Evolutionary conservation across 2,329 filamentous ascomycete species (phyloP).

Genomic region (Aspergillus ibericus): DNA sequence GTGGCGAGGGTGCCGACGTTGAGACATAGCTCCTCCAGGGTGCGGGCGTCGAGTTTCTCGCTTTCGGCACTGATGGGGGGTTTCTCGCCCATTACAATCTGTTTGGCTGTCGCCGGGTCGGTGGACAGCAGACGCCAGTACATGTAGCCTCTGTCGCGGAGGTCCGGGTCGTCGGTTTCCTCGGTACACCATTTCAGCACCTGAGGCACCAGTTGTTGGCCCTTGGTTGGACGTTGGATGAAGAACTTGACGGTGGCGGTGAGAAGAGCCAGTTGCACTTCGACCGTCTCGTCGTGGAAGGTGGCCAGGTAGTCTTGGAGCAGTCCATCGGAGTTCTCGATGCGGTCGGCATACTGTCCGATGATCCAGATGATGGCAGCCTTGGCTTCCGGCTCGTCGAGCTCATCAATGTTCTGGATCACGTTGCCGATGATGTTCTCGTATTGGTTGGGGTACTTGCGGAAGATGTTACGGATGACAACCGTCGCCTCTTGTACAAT

Average conservation of each 20-base stretch:
- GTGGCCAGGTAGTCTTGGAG: constrained; percentile 93
- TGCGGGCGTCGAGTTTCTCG: constrained; percentile 86
- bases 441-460: constrained; percentile 98
- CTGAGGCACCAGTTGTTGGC: constrained; percentile 86
- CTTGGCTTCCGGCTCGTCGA: constrained; percentile 97
- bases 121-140: constrained; percentile 97
- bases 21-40: constrained; percentile 94
- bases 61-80: constrained; percentile 94
- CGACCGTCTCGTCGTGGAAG: constrained; percentile 90
- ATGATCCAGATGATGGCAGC: constrained; percentile 99
- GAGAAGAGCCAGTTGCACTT: constrained; percentile 90
- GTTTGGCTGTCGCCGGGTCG: constrained; percentile 80
- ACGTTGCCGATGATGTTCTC: constrained; percentile 95
- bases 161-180: constrained; percentile 97
- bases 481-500: constrained; percentile 99
- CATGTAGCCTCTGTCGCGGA: constrained; percentile 96
- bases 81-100: constrained; percentile 96
- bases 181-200: constrained; percentile 98
- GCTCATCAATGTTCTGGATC: constrained; percentile 91
- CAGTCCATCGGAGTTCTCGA: constrained; percentile 92
- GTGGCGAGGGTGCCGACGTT: constrained; percentile 95
- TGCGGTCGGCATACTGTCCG: constrained; percentile 93
- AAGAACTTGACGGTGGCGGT: constrained; percentile 98
- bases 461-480: constrained; percentile 98
- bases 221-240: constrained; percentile 93